Evolutionary conservation across 345 rosid genomes (phyloP).

Genomic region (Dovyalis caffra): DNA sequence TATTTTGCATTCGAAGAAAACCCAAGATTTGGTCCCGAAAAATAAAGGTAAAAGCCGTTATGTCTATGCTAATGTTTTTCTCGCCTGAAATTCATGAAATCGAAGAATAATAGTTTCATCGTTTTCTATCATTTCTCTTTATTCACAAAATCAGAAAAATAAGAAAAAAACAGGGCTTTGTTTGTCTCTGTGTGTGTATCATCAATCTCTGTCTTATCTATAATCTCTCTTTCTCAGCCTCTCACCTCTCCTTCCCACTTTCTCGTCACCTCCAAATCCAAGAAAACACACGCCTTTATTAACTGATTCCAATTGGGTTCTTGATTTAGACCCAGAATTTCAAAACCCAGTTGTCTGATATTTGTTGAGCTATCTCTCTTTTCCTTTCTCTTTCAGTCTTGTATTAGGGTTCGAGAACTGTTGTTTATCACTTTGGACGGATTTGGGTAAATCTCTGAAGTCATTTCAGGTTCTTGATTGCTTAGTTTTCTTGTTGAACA

Average conservation of each 20-base stretch:
- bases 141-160: not conserved
- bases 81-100: no score
- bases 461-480: not conserved
- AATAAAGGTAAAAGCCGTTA: no score
- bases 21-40: no score
- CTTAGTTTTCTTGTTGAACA: not conserved
- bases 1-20: no score
- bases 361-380: not conserved
- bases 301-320: not conserved
- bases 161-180: not conserved
- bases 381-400: not conserved
- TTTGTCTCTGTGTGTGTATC: not conserved
- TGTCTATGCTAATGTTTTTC: no score
- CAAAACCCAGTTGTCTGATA: not conserved
- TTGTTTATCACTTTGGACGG: not conserved
- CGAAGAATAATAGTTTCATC: not conserved
- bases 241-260: not conserved
- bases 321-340: not conserved
- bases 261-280: not conserved
- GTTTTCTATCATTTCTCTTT: not conserved
- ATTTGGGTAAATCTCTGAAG: not conserved
- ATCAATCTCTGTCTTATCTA: slow-evolving; percentile 12
- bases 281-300: not conserved
- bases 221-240: not conserved
- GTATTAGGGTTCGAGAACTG: not conserved